Conservation (phyloP, 805 yeast genomes). For the Candida boleticola region DNA sequence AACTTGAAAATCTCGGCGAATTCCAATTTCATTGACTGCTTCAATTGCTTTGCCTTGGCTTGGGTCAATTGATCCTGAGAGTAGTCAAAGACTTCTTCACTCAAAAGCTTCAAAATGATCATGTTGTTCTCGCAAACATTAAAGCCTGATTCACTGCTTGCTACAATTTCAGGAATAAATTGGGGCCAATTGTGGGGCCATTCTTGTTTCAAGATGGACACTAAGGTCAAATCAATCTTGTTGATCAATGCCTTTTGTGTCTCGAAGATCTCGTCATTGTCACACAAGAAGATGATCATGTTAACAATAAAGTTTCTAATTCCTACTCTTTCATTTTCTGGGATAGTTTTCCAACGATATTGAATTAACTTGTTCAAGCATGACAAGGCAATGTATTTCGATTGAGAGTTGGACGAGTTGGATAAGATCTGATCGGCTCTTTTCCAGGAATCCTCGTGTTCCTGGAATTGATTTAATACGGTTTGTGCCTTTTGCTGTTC, state of each 20-base stretch:
- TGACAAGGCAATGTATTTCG: constrained; percentile 89
- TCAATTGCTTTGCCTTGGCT: constrained; percentile 83
- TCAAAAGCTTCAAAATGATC: constrained; percentile 82
- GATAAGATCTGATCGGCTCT: constrained; percentile 87
- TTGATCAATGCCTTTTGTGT: constrained; percentile 80
- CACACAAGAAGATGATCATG: constrained; percentile 90
- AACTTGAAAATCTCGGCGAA: constrained; percentile 90
- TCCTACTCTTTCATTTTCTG: constrained; percentile 85
- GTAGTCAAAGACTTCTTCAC: constrained; percentile 95
- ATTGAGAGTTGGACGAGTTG: constrained; percentile 72
- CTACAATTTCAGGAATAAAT: constrained; percentile 89
- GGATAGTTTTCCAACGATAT: constrained; percentile 91
- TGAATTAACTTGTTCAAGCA: constrained; percentile 87
- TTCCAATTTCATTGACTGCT: constrained; percentile 81
- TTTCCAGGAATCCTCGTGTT: constrained; percentile 94
- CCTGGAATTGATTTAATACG: constrained; percentile 78
- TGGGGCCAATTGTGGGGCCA: constrained; percentile 99
- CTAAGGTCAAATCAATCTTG: constrained; percentile 91
- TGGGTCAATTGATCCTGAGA: constrained; percentile 97
- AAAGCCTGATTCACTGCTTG: constrained; percentile 76
- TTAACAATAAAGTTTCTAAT: constrained; percentile 91
- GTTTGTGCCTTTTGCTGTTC: constrained; percentile 72
- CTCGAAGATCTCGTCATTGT: constrained; percentile 69
- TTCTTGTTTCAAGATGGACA: constrained; percentile 92
- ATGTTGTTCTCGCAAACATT: constrained; percentile 98